Conservation (phyloP, 2,329 filamentous ascomycete genomes). For the Eutypa lata region DNA sequence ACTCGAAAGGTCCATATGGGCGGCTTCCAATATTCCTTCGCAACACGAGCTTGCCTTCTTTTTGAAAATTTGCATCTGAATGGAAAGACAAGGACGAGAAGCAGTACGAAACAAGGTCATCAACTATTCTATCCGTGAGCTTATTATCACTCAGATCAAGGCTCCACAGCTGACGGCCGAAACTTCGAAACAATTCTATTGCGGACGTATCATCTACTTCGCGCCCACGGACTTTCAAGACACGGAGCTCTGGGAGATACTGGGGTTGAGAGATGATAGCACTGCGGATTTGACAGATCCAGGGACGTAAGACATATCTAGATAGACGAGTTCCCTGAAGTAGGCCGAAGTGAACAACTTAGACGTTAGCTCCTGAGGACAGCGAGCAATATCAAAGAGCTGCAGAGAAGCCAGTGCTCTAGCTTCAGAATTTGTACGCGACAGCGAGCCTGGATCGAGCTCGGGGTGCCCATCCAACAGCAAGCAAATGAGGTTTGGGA, state of each 20-base stretch:
- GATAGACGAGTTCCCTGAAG: slow-evolving; percentile 43
- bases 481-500: slow-evolving; percentile 45
- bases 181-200: slow-evolving; percentile 30
- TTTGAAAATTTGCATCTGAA: slow-evolving; percentile 35
- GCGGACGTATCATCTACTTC: slow-evolving; percentile 42
- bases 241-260: slow-evolving; percentile 43
- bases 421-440: slow-evolving; percentile 10
- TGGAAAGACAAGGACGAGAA: slow-evolving; percentile 32
- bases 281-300: slow-evolving; percentile 40
- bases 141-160: slow-evolving; percentile 52
- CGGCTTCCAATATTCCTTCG: slow-evolving; percentile 25
- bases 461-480: slow-evolving; percentile 46
- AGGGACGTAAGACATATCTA: slow-evolving; percentile 50
- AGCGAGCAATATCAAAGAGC: slow-evolving; percentile 45
- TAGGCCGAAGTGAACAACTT: slow-evolving; percentile 36
- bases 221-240: slow-evolving; percentile 48
- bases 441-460: slow-evolving; percentile 38
- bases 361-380: slow-evolving; percentile 35
- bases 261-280: slow-evolving; percentile 28
- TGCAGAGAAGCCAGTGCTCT: slow-evolving; percentile 22
- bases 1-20: slow-evolving; percentile 39
- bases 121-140: slow-evolving; percentile 44
- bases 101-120: slow-evolving; percentile 28
- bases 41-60: slow-evolving; percentile 43
- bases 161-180: slow-evolving; percentile 49